Percentiles rank a stretch among this genome's conserved stretches.
These are phyloP conservation scores for Garcia nutans DNA, from an alignment of 345 rosid species.

Conservation along the genomic window DNA sequence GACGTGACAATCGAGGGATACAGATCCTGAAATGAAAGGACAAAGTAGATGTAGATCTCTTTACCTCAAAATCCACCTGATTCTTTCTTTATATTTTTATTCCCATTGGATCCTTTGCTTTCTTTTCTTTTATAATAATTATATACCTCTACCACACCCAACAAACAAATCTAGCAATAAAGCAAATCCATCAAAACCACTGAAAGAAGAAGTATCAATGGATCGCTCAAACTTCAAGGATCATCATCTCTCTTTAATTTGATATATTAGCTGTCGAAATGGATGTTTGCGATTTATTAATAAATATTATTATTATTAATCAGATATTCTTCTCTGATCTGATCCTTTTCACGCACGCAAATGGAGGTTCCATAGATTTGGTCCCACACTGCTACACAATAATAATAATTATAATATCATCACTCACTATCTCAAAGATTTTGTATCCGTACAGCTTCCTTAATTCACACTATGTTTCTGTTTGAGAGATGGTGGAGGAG, in stretches of 20 bases:
- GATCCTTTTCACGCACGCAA: slow-evolving; percentile 3
- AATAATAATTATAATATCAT: too few species aligned
- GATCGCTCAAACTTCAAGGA: not conserved
- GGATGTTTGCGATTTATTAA: not conserved
- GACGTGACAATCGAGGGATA: too few species aligned
- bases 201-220: not conserved
- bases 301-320: not conserved
- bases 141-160: not conserved
- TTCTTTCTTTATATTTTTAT: too few species aligned
- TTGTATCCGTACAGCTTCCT: not conserved
- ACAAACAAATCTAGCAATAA: not conserved
- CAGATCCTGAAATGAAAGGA: too few species aligned
- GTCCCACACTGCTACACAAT: too few species aligned
- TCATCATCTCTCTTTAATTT: not conserved
- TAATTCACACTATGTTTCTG: too few species aligned
- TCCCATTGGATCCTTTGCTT: not conserved
- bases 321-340: not conserved
- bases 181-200: not conserved
- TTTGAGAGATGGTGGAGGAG: not conserved
- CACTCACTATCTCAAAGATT: not conserved
- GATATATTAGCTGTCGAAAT: not conserved
- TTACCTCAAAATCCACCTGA: too few species aligned
- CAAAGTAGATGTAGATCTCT: too few species aligned
- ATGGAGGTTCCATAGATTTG: not conserved
- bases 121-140: not conserved